Evolutionary conservation across 345 rosid genomes (phyloP), one percentile per base, ranked within the genome.

Genomic region (Laguncularia racemosa): DNA sequence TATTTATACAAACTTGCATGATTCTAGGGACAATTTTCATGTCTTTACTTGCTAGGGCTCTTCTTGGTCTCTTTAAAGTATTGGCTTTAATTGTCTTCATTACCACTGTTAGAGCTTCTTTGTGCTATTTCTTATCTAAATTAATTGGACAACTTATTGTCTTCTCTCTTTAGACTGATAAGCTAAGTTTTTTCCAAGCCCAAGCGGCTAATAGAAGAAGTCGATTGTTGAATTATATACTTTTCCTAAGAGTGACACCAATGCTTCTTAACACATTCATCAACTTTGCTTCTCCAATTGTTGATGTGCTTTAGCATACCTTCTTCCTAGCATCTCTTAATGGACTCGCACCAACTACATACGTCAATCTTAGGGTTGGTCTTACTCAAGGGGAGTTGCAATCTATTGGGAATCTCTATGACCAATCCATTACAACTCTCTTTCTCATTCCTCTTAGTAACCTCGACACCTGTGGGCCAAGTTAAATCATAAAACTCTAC

Each of bases 81-180:
- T 85, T 92, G 67, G 89, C 85, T 52, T 76, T 89, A 58, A 91
- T 92, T 50, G 93, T 89, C 53, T 83, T 84, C 44, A 68, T 83
- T 57, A 95, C 96, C 69, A 81, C 96, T 16, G 96, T 95, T 26
- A 96, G 98, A 73, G 95, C 96, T 81, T 92, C 95, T 62, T 89
- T 95, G 56, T 92, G 93, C 68, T 92, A 55, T 66, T 86, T 89
- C 84, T 77, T 92, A 50, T 92, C 98, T 14, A 84, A 86, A 67
- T 53, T 86, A 52, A 82, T 92, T 2, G 96, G 96, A 13, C 80
- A 88, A 40, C 98, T 95, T 54, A 82, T 84, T 23, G 84, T 88
- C 60, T 76, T 83, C 69, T 71, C 78, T 15, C 77, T 92, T 57
- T 92, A 96, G 95, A 96, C 98, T 2, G 98, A 92, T 54, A 92